Conservation (phyloP, 169 alveolate genomes). For the Besnoitia besnoiti region DNA sequence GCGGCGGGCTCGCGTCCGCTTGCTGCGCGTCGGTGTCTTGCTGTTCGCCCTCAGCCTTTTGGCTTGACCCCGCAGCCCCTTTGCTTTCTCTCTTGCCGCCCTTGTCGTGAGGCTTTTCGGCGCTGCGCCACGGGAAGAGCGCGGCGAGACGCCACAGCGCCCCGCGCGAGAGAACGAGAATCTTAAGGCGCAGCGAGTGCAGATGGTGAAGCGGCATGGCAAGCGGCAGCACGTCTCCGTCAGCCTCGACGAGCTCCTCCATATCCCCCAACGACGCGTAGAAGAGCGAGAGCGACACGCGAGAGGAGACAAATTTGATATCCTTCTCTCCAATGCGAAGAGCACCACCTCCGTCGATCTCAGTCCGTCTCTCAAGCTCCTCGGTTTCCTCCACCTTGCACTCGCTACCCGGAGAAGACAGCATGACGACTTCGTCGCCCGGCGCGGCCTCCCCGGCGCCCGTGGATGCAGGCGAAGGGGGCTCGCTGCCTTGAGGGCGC, state of each 20-base stretch:
- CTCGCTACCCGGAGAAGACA: neutral
- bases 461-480: neutral
- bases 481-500: neutral
- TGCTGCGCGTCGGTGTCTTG: no score
- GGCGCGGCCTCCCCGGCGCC: neutral
- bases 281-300: conserved; percentile 52
- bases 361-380: neutral
- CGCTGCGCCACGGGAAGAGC: conserved; percentile 57
- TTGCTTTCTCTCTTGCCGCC: neutral
- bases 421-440: neutral
- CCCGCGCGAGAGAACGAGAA: conserved; percentile 58
- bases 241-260: conserved; percentile 62
- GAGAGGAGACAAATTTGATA: conserved; percentile 38
- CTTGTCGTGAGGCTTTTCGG: neutral
- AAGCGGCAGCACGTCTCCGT: conserved; percentile 60
- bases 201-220: conserved; percentile 53
- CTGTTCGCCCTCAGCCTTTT: conserved; percentile 27
- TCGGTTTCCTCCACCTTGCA: neutral
- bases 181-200: conserved; percentile 56
- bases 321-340: neutral
- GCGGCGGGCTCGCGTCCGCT: neutral
- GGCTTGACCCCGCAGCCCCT: neutral
- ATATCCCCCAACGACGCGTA: conserved; percentile 37
- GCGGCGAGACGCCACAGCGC: conserved; percentile 63
- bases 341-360: neutral